phyloP scores from a whole-genome alignment of 371 early-diverging fungal species.

The Mucor mucedo region DNA sequence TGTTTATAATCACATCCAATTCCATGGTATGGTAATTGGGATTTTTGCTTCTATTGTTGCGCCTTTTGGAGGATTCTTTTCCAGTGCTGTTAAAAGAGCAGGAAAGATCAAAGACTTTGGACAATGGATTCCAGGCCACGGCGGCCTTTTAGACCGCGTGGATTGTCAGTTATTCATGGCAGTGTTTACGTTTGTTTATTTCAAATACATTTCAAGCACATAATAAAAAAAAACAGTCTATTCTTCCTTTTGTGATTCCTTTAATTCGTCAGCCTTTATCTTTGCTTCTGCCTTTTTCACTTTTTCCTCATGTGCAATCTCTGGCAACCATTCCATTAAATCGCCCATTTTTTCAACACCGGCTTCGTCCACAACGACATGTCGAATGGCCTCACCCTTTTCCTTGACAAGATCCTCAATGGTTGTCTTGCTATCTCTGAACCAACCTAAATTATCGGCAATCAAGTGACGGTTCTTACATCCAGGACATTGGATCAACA shows the following conservation, averaged over 20 bases:
- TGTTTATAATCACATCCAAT: slow-evolving; percentile 7
- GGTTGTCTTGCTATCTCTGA: slow-evolving; percentile 72
- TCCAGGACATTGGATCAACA: slow-evolving; percentile 90
- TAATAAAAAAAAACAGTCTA: background rate
- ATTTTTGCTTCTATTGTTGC: slow-evolving; percentile 29
- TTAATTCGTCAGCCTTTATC: slow-evolving; percentile 31
- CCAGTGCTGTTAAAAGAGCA: slow-evolving; percentile 40
- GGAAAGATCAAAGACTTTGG: slow-evolving; percentile 37
- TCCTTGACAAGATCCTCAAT: slow-evolving; percentile 85
- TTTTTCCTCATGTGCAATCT: slow-evolving; percentile 47
- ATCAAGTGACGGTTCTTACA: slow-evolving; percentile 94
- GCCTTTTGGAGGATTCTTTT: slow-evolving; percentile 38
- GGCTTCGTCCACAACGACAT: slow-evolving; percentile 47
- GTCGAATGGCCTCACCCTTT: slow-evolving; percentile 77
- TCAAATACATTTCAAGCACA: background rate
- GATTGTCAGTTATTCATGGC: slow-evolving; percentile 44
- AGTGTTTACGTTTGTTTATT: slow-evolving; percentile 34
- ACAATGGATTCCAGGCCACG: slow-evolving; percentile 37
- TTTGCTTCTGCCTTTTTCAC: slow-evolving; percentile 38
- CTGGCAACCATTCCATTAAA: slow-evolving; percentile 56
- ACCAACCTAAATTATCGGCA: slow-evolving; percentile 96
- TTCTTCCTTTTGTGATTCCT: slow-evolving; percentile 8
- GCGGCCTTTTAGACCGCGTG: slow-evolving; percentile 37
- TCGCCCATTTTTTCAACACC: slow-evolving; percentile 38
- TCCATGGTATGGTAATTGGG: slow-evolving; percentile 25